Evolutionary conservation across 352 stramenopile genomes (phyloP).

Genomic region (Pelagophyceae sp.): DNA sequence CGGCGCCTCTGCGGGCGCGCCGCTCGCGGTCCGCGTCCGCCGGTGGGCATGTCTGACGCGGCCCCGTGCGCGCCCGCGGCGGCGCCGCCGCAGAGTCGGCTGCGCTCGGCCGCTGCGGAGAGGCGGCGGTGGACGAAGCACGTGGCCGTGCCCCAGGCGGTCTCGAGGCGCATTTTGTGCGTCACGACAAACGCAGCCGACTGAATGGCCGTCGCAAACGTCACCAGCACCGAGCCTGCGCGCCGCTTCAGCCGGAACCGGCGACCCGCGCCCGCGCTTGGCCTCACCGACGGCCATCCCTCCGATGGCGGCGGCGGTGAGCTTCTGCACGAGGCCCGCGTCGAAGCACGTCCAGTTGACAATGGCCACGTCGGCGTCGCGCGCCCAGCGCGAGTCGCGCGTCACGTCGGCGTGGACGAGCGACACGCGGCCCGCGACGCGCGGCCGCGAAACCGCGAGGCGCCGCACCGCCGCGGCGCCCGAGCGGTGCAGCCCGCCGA

Average conservation of each 20-base stretch:
- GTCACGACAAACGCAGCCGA: not conserved
- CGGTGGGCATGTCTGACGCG: not conserved
- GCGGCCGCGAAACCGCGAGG: not conserved
- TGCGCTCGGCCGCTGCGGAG: too few species aligned
- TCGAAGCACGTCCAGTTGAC: constrained; percentile 10
- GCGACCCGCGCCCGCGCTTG: too few species aligned
- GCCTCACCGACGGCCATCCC: too few species aligned
- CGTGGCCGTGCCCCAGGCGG: not conserved
- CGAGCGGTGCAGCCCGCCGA: not conserved
- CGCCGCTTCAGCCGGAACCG: too few species aligned
- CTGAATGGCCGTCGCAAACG: not conserved
- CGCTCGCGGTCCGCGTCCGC: too few species aligned
- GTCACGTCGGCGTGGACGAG: not conserved
- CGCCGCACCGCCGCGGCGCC: not conserved
- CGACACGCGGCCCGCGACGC: not conserved
- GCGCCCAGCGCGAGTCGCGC: not conserved
- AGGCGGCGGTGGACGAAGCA: not conserved
- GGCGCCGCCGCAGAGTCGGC: too few species aligned
- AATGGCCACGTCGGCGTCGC: not conserved
- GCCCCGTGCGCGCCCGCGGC: not conserved
- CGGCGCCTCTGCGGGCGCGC: too few species aligned
- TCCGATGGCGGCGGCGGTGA: not conserved
- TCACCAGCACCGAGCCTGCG: not conserved
- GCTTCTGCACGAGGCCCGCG: not conserved
- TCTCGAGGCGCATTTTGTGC: not conserved